Conservation (phyloP, 202 grass and related monocot species). For the Elaeis oleifera region DNA sequence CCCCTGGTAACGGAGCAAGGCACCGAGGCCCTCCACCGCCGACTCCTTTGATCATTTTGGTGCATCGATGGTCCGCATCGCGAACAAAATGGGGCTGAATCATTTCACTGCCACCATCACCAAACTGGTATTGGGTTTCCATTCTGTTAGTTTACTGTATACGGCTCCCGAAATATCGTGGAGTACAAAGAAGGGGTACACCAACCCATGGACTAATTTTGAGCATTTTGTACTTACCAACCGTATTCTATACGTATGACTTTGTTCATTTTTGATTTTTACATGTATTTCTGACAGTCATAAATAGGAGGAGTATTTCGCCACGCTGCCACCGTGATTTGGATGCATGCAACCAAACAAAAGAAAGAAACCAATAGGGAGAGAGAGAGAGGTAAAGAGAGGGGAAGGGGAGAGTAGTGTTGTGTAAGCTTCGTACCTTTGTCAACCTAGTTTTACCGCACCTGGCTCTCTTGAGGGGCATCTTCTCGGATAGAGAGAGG, state of each 20-base stretch:
- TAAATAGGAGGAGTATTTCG: constrained; percentile 9
- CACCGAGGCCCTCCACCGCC: no score
- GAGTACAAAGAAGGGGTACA: no score
- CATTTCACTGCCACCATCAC: no score
- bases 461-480: constrained; percentile 14
- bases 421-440: constrained; percentile 17
- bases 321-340: constrained; percentile 4
- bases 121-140: no score
- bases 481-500: background rate
- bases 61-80: no score
- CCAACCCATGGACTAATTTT: no score
- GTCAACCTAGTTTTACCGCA: constrained; percentile 26
- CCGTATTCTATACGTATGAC: background rate
- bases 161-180: no score
- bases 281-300: background rate
- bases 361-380: background rate
- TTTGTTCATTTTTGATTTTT: background rate
- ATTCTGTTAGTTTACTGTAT: no score
- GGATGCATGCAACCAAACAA: constrained; percentile 11
- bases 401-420: constrained; percentile 2
- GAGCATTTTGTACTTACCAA: no score
- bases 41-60: no score
- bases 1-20: no score
- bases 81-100: no score
- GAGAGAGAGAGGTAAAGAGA: background rate